These are phyloP conservation scores for Alternaria ethzedia DNA, from an alignment of 2,329 filamentous ascomycete genomes.

Conservation along the genomic window DNA sequence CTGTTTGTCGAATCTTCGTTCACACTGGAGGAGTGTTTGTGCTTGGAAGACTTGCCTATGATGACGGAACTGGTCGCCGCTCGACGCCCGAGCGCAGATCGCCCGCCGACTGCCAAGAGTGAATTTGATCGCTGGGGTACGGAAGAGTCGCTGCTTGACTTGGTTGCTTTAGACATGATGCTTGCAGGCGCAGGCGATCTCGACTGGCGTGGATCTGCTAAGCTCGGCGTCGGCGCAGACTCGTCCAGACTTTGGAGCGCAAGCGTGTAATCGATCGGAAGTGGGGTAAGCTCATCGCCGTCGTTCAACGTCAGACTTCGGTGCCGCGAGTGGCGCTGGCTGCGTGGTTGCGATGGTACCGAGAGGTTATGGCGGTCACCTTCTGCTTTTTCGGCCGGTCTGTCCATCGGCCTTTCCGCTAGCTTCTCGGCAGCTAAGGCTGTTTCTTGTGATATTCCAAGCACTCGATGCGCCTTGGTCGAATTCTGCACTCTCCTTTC, in stretches of 20 bases:
- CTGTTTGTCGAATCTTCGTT: constrained; percentile 26
- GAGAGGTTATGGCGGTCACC: constrained; percentile 9
- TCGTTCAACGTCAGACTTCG: constrained; percentile 45
- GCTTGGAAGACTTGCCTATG: constrained; percentile 26
- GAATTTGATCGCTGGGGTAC: constrained; percentile 36
- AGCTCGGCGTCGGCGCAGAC: constrained; percentile 19
- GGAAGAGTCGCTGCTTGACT: constrained; percentile 22
- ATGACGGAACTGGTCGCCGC: constrained; percentile 29
- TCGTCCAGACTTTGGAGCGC: constrained; percentile 45
- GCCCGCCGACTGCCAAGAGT: constrained; percentile 35
- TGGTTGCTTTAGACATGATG: constrained; percentile 27
- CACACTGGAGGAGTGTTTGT: constrained; percentile 38
- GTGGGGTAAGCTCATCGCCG: constrained; percentile 41
- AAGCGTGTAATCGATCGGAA: constrained; percentile 50
- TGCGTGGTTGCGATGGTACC: constrained; percentile 22
- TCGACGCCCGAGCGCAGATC: constrained; percentile 37
- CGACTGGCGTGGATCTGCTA: constrained; percentile 13
- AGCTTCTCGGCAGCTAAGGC: constrained; percentile 23
- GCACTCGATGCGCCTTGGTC: constrained; percentile 51
- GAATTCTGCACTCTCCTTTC: constrained; percentile 33
- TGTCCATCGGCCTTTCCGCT: constrained; percentile 4
- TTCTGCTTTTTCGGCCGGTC: constrained; percentile 1
- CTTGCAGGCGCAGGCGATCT: constrained; percentile 22
- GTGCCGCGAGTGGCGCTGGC: constrained; percentile 33
- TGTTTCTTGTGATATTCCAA: constrained; percentile 43